A percentile compares a stretch with the other conserved stretches of the same genome.
Conservation (phyloP, 1,284 basidiomycete species). For the Trametes pubescens region DNA sequence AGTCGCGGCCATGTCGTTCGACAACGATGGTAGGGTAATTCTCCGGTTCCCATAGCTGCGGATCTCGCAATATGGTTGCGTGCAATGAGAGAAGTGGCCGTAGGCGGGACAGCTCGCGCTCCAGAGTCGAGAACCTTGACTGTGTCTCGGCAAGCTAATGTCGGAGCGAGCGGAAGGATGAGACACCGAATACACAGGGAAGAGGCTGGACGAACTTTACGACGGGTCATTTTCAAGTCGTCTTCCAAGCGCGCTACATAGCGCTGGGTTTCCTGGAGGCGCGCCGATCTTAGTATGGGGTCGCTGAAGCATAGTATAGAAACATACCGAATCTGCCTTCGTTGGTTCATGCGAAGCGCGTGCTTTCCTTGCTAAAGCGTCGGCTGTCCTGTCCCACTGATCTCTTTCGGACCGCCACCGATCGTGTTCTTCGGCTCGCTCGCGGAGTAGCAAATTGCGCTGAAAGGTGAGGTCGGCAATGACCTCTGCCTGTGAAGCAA, state of each 20-base stretch:
- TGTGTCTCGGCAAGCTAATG: constrained; percentile 57
- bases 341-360: constrained; percentile 45
- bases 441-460: constrained; percentile 61
- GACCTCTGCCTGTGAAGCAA: constrained; percentile 65
- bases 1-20: not conserved
- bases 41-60: constrained; percentile 30
- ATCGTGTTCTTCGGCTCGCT: constrained; percentile 61
- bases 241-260: constrained; percentile 53
- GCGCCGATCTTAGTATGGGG: not conserved
- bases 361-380: constrained; percentile 63
- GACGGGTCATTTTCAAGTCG: constrained; percentile 63
- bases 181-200: not conserved
- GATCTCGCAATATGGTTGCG: constrained; percentile 43
- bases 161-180: constrained; percentile 1
- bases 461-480: constrained; percentile 64
- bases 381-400: constrained; percentile 66
- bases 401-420: constrained; percentile 66
- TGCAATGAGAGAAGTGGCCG: constrained; percentile 66
- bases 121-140: constrained; percentile 52
- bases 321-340: constrained; percentile 48
- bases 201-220: constrained; percentile 53
- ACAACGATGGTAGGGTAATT: constrained; percentile 6
- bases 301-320: not conserved
- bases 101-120: constrained; percentile 60
- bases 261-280: constrained; percentile 58